Evolutionary conservation across 257 asterid genomes (phyloP).

Genomic region (Petunia secreta): DNA sequence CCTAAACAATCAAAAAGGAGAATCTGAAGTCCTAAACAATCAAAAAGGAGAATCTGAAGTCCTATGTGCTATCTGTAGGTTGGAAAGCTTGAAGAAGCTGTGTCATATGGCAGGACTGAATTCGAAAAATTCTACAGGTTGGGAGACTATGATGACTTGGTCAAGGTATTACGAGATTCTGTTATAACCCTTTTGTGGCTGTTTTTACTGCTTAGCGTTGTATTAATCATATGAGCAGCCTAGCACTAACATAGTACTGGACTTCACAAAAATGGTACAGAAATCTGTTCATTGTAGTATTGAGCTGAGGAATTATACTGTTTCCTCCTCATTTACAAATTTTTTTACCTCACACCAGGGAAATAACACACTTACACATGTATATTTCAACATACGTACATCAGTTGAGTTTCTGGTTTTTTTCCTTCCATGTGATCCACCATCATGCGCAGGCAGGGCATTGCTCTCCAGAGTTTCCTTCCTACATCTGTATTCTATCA

Average conservation of each 20-base stretch:
- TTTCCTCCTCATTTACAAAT: neutral
- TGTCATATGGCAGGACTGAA: slow-evolving; percentile 64
- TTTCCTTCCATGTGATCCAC: neutral
- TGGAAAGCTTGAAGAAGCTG: slow-evolving; percentile 75
- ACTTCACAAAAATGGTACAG: neutral
- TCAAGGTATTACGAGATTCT: slow-evolving; percentile 55
- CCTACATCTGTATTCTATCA: neutral
- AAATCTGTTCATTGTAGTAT: neutral
- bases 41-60: neutral
- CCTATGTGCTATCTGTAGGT: slow-evolving; percentile 41
- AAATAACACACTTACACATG: neutral
- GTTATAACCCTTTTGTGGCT: neutral
- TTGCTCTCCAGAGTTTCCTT: neutral
- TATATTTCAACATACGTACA: neutral
- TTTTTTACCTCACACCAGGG: neutral
- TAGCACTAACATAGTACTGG: neutral
- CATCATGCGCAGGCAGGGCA: neutral
- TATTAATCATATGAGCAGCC: neutral
- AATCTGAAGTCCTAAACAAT: neutral
- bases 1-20: neutral
- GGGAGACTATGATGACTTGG: slow-evolving; percentile 61
- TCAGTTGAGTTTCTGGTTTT: neutral
- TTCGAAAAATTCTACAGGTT: slow-evolving; percentile 65
- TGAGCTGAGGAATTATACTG: neutral
- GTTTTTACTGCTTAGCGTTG: neutral